Percentiles rank a stretch among this genome's conserved stretches.
Evolutionary conservation across 345 rosid species (phyloP).

Genomic region (Luvunga scandens): DNA sequence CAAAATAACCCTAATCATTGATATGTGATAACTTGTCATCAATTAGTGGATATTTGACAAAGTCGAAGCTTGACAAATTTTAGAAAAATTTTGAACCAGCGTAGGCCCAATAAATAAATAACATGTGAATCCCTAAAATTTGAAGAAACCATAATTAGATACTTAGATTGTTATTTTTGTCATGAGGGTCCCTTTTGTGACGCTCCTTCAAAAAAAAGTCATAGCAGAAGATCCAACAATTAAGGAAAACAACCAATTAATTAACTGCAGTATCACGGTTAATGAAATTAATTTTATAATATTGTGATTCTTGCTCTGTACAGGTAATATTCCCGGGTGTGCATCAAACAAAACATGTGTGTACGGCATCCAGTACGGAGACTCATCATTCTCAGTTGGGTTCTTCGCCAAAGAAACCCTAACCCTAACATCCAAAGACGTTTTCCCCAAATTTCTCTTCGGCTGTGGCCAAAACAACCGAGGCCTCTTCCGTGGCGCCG

Average conservation of each 20-base stretch:
- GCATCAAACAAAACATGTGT: constrained; percentile 48
- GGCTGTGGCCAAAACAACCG: constrained; percentile 86
- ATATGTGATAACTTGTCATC: background rate
- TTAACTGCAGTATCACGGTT: no score
- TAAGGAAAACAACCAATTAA: no score
- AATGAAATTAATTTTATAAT: no score
- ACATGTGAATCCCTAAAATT: no score
- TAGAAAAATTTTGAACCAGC: no score
- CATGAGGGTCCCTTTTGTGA: no score
- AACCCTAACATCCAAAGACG: constrained; percentile 48
- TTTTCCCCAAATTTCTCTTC: constrained; percentile 42
- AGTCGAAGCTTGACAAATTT: no score
- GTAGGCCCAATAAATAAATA: no score
- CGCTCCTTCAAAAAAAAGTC: no score
- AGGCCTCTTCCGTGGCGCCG: constrained; percentile 69
- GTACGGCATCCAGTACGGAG: constrained; percentile 81
- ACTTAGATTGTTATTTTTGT: no score
- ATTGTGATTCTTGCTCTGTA: background rate
- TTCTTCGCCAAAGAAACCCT: constrained; percentile 61
- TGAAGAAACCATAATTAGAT: no score
- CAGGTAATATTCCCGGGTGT: constrained; percentile 53
- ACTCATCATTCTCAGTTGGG: constrained; percentile 66
- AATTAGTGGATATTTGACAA: background rate
- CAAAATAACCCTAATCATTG: background rate
- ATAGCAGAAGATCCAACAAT: no score